These are phyloP conservation scores for Trifolium fragiferum DNA, from an alignment of 306 rosid genomes.

Conservation along the genomic window DNA sequence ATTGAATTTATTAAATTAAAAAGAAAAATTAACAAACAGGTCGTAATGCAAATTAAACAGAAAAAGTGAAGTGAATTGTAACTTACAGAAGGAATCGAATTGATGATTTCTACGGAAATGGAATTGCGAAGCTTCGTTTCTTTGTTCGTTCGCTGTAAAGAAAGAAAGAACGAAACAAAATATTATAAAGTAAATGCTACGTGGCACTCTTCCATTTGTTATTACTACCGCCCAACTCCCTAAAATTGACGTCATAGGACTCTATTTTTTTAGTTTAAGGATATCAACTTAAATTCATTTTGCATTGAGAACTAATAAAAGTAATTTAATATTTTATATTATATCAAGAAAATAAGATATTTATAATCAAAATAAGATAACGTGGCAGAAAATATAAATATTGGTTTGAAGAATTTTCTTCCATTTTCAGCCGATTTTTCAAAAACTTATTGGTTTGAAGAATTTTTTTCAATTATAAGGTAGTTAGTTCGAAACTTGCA, in stretches of 20 bases:
- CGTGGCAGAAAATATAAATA: too few species aligned
- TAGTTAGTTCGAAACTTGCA: too few species aligned
- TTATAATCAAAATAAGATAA: too few species aligned
- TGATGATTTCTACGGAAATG: not conserved
- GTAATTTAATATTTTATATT: too few species aligned
- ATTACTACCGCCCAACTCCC: not conserved
- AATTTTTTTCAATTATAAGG: too few species aligned
- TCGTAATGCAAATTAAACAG: not conserved
- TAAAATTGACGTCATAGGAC: not conserved
- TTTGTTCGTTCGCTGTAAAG: not conserved
- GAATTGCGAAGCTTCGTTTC: not conserved
- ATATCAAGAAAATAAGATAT: too few species aligned
- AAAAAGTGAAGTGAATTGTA: not conserved
- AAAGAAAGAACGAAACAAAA: not conserved
- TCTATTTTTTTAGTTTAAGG: too few species aligned
- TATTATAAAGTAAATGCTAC: not conserved
- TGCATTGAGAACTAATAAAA: too few species aligned
- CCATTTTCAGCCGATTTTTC: too few species aligned
- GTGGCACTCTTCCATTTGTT: not conserved
- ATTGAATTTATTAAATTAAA: not conserved
- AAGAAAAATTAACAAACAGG: not conserved
- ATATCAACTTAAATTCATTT: too few species aligned
- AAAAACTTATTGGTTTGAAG: too few species aligned
- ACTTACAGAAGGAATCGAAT: conserved; percentile 4
- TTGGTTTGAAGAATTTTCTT: too few species aligned